Percentiles rank a stretch among this genome's conserved stretches.
These are phyloP conservation scores for Citrullus colocynthis DNA, from an alignment of 306 rosid species.

Conservation along the genomic window DNA sequence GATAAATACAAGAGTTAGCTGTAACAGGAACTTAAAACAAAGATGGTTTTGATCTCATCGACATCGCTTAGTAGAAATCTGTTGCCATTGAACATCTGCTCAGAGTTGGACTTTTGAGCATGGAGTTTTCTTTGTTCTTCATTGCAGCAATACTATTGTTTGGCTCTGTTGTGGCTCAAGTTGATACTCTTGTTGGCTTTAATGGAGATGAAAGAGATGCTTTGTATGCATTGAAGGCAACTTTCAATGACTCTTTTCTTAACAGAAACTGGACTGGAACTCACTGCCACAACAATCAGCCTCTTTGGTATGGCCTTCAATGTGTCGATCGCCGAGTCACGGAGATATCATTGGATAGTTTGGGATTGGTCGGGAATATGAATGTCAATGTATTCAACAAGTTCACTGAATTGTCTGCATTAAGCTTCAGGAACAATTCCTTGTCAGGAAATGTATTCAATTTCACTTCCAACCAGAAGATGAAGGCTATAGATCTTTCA, in stretches of 20 bases:
- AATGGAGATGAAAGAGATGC: constrained; percentile 25
- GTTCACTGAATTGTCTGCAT: constrained; percentile 20
- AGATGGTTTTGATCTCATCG: constrained; percentile 7
- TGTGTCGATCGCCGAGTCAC: constrained; percentile 25
- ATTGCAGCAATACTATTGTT: background rate
- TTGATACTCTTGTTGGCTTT: background rate
- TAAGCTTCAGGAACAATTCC: constrained; percentile 37
- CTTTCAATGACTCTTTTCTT: constrained; percentile 22
- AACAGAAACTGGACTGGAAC: constrained; percentile 25
- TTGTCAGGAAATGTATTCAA: constrained; percentile 18
- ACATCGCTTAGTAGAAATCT: constrained; percentile 2
- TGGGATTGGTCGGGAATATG: constrained; percentile 17
- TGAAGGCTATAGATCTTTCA: constrained; percentile 29
- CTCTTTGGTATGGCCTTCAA: constrained; percentile 33
- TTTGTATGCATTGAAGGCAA: constrained; percentile 23
- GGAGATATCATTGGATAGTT: constrained; percentile 9
- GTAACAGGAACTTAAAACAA: background rate
- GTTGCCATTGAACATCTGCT: background rate
- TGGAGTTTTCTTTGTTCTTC: constrained; percentile 2
- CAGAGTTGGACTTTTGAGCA: background rate
- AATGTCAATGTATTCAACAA: constrained; percentile 1
- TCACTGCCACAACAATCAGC: constrained; percentile 15
- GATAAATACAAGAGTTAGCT: background rate
- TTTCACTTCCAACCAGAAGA: constrained; percentile 19
- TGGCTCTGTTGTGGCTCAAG: constrained; percentile 17